phyloP scores from a whole-genome alignment of 2,329 filamentous ascomycete genomes.

The Exophiala xenobiotica region DNA sequence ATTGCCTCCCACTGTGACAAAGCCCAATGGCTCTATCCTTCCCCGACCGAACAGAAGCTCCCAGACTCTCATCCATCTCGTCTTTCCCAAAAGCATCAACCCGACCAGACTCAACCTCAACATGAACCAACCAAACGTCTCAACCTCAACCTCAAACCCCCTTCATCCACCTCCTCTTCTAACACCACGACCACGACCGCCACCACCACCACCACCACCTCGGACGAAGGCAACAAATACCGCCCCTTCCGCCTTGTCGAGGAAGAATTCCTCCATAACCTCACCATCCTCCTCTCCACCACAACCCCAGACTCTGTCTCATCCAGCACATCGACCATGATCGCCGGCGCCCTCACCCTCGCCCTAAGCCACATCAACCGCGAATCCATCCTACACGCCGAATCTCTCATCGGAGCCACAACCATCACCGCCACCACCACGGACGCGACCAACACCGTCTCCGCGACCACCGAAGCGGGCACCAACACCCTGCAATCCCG shows the following conservation, averaged over 20 bases:
- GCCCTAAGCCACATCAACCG: conserved; percentile 91
- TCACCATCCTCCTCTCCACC: conserved; percentile 68
- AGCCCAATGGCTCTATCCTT: conserved; percentile 86
- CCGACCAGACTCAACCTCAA: conserved; percentile 12
- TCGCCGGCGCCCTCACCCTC: conserved; percentile 86
- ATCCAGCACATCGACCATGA: conserved; percentile 74
- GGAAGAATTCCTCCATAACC: conserved; percentile 70
- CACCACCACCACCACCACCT: conserved; percentile 29
- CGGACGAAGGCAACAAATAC: conserved; percentile 74
- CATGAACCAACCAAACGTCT: conserved; percentile 27
- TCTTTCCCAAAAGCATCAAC: conserved; percentile 19
- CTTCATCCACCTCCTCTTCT: neutral
- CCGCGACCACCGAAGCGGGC: conserved; percentile 38
- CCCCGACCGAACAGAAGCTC: conserved; percentile 35
- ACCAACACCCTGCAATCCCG: conserved; percentile 63
- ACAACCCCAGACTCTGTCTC: conserved; percentile 66
- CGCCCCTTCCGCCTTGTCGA: conserved; percentile 88
- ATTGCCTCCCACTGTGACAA: conserved; percentile 85
- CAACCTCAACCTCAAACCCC: conserved; percentile 27
- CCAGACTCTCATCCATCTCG: conserved; percentile 10
- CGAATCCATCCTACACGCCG: conserved; percentile 63
- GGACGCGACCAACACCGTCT: conserved; percentile 35
- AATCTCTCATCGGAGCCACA: conserved; percentile 52
- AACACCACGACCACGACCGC: conserved; percentile 21
- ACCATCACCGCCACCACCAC: conserved; percentile 38